Conservation (phyloP, 306 rosid genomes). For the Carpinus viminea region DNA sequence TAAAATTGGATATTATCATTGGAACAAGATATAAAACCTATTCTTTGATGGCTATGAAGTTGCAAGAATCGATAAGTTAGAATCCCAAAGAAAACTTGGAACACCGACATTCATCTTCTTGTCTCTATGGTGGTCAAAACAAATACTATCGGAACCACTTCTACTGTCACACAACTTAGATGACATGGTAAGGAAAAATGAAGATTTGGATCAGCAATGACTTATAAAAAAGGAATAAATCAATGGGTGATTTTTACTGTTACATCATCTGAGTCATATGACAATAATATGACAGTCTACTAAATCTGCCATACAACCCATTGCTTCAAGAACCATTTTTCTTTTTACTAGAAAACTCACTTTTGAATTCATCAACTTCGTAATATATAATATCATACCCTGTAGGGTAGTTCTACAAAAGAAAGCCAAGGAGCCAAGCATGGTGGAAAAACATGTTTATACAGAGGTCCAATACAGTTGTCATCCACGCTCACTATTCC, state of each 20-base stretch:
- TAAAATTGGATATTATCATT: background rate
- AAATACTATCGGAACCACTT: background rate
- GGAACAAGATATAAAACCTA: background rate
- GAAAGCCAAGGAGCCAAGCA: slow-evolving; percentile 31
- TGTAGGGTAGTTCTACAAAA: slow-evolving; percentile 21
- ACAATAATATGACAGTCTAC: no score
- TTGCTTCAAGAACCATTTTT: background rate
- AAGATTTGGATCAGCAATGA: no score
- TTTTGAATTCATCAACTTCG: background rate
- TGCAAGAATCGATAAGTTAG: background rate
- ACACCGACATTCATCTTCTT: background rate
- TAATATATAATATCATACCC: background rate
- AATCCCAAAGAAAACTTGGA: background rate
- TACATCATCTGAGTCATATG: no score
- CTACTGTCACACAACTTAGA: no score
- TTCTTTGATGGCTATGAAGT: background rate
- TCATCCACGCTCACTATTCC: slow-evolving; percentile 25
- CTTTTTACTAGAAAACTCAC: background rate
- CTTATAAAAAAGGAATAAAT: no score
- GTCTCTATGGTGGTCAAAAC: background rate
- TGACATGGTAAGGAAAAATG: no score
- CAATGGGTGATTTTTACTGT: no score
- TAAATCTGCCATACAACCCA: no score
- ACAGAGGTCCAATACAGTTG: slow-evolving; percentile 24
- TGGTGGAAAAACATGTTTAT: slow-evolving; percentile 28